Evolutionary conservation across 2,329 filamentous ascomycete species (phyloP), one percentile per base, ranked within the genome.

Genomic region (Paradendryphiella salina): DNA sequence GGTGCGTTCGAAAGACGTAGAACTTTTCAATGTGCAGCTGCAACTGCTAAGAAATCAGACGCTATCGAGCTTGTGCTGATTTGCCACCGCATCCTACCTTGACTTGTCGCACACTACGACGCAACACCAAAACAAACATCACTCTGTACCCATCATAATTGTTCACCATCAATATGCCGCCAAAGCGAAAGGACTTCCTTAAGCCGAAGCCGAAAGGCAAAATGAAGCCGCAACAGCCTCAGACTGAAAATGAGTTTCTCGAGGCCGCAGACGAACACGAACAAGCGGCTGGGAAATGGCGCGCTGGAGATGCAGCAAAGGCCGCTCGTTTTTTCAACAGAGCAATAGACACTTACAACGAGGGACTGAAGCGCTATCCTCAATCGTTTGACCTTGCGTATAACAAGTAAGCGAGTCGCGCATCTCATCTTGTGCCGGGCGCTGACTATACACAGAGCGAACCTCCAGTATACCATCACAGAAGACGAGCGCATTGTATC

Each of bases 251-350:
- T 74, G 86, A 89, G 57, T 89, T 83, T 61, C 78, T 88, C 44
- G 84, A 83, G 54, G 82, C 80, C 18, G 87, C 85, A 9, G 86
- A 89, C 46, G 82, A 85, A 26, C 79, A 84, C 52, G 87, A 90
- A 73, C 85, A 88, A 70, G 84, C 84, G 4, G 87, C 85, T 5
- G 85, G 87, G 55, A 90, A 90, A 79, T 89, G 86, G 84, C 79
- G 86, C 41, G 85, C 81, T 31, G 87, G 87, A 17, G 87, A 90
- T 67, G 80, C 84, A 15, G 81, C 78, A 40, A 90, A 89, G 63
- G 81, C 82, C 4, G 77, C 79, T 56, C 76, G 84, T 38, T 84
- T 84, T 59, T 85, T 83, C 65, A 78, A 84, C 57, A 77, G 85
- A 54, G 87, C 87, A 10, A 80, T 89, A 44, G 80, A 87, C 43